Evolutionary conservation across 768 basidiomycete species (phyloP), one percentile per base, ranked within the genome.

Genomic region (Agrocybe chaxingu): DNA sequence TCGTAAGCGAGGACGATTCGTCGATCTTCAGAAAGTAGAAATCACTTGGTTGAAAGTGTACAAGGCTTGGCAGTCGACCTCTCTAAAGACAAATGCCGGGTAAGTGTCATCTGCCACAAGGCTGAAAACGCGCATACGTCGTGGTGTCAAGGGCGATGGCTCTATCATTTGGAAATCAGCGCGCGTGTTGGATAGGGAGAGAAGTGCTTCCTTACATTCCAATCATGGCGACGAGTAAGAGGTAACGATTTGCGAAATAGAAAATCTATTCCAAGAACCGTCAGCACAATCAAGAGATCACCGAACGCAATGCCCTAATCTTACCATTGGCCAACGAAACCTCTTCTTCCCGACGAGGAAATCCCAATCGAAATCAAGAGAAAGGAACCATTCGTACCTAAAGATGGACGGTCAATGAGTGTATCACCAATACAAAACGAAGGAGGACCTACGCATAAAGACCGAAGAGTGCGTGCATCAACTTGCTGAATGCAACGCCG

Each of bases 311-410:
- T 71, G 36, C 55, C 24, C 24, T 3, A 24, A 24, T 5, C 24
- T 24, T 24, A 87, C 84, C 79, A 87, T 70, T 29, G 85, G 85
- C 85, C 85, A 86, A 42, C 69, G 76, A 63, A 87, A 86, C 44
- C 57, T 68, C 53, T 77, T 80, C 62, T 73, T 77, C 40, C 84
- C 74, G 19, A 75, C 69, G 51, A 87, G 55, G 51, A 78, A 77
- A 45, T 79, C 72, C 77, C 79, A 83, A 57, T 87, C 85, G 57
- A 87, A 87, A 52, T 74, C 64, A 32, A 85, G 64, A 18, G 84
- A 84, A 12, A 78, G 70, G 53, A 79, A 70, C 67, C 80, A 84
- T 62, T 87, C 85, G 72, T 82, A 87, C 35, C 82, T 85, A 50
- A 18, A 38, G n/a, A 40, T 35, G 40, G 37, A 18, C 11, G 32